Evolutionary conservation across 208 protist genomes (phyloP).

Genomic region (Trypanosomatidae sp.): DNA sequence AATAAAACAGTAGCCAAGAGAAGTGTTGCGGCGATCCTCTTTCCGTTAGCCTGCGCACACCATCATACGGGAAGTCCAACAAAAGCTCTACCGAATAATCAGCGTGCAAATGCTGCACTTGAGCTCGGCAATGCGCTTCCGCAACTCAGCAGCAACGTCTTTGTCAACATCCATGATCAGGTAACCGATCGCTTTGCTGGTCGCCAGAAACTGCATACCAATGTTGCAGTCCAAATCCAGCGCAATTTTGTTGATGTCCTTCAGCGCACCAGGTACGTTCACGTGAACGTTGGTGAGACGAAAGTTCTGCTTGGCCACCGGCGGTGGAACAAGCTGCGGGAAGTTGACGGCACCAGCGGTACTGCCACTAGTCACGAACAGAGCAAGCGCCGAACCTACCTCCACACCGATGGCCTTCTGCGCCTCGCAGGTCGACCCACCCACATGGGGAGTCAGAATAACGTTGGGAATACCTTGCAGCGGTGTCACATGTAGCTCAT

Average conservation of each 20-base stretch:
- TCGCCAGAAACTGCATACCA: constrained; percentile 74
- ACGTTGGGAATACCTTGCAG: constrained; percentile 92
- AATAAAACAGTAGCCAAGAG: not conserved
- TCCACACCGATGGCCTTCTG: constrained; percentile 92
- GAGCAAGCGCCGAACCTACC: constrained; percentile 80
- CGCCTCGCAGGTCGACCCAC: constrained; percentile 92
- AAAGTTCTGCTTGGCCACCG: constrained; percentile 29
- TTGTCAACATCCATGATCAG: constrained; percentile 73
- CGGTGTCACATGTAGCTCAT: constrained; percentile 48
- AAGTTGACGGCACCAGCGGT: constrained; percentile 93
- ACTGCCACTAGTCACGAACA: constrained; percentile 81
- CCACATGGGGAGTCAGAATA: constrained; percentile 95
- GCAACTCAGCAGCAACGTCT: constrained; percentile 48
- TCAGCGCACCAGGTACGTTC: constrained; percentile 92
- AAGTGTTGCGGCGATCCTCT: not conserved
- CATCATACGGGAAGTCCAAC: too few relatives aligned
- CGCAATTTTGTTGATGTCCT: constrained; percentile 87
- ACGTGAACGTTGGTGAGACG: constrained; percentile 92
- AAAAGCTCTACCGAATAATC: constrained; percentile 36
- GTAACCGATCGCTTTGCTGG: constrained; percentile 77
- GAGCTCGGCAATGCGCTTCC: constrained; percentile 44
- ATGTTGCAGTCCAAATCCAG: constrained; percentile 86
- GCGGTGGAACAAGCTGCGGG: constrained; percentile 75
- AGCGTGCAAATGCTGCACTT: constrained; percentile 56
- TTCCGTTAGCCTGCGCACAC: too few relatives aligned